Evolutionary conservation across 1,284 basidiomycete genomes (phyloP), one percentile per base, ranked within the genome.

Genomic region (Termitomyces sp.): DNA sequence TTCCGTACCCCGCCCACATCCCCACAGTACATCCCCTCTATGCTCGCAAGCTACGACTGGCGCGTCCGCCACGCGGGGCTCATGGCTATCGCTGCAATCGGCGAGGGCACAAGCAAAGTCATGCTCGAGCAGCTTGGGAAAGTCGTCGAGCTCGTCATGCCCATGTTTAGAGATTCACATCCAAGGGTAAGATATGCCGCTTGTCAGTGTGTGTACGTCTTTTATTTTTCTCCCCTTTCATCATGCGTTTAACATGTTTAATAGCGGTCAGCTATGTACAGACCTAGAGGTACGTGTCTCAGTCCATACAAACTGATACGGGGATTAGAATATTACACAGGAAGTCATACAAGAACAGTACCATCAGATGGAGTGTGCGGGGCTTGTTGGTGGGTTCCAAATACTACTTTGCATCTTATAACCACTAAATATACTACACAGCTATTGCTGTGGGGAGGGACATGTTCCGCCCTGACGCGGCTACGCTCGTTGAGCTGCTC

Each of bases 171-270:
- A 42, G 91, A 93, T 65, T 65, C 81, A 0, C 85, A 93, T 70
- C 89, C 91, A 0, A 76, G 91, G 2, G 91, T 93, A 1, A 77
- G 90, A 26, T 88, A 85, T 64, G 90, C 88, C 1, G 89, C 92
- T 38, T 89, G 90, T 67, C 91, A 93, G 69, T 92, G 90, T 75
- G 76, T 93, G 88, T 90, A 73, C 64, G 83, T 76, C 51, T 8
- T 5, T 30, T 26, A 24, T 5, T 44, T 30, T 8, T 28, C 50
- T 46, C 1, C 35, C 34, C 34, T 21, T 35, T 2, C 39, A 33
- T 6, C 60, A 89, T 24, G 2, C 3, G 21, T 2, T 24, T 24
- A 24, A 24, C 21, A 24, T 5, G 21, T 24, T 24, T 24, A 30
- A 8, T 30, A 30, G 87, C 47, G 88, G 91, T 0, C 88, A 92